Evolutionary conservation across 345 rosid genomes (phyloP).

Genomic region (Gossypium stocksii): DNA sequence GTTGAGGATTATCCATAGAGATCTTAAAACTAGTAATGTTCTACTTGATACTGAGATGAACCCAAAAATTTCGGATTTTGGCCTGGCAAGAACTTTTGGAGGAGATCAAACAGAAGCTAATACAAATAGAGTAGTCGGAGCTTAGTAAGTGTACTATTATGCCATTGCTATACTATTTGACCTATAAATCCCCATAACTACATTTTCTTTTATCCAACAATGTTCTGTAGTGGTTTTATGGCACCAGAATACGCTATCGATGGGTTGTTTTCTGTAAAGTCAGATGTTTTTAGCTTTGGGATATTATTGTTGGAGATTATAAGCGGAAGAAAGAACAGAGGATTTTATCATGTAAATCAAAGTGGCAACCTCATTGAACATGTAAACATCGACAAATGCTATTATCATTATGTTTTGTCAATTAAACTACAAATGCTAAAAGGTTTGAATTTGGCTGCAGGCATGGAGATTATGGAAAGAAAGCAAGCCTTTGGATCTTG

Average conservation of each 20-base stretch:
- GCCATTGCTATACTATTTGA: not conserved
- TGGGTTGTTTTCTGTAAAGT: not conserved
- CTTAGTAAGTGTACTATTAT: not conserved
- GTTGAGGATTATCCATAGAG: conserved; percentile 23
- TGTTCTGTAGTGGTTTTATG: conserved; percentile 9
- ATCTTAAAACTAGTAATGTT: conserved; percentile 32
- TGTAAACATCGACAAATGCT: not conserved
- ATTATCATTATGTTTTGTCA: too few species aligned
- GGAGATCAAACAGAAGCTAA: conserved; percentile 14
- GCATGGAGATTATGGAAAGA: conserved; percentile 38
- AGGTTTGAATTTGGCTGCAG: conserved; percentile 16
- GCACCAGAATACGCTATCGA: conserved; percentile 14
- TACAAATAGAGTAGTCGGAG: conserved; percentile 15
- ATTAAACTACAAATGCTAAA: conserved; percentile 26
- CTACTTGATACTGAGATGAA: conserved; percentile 34
- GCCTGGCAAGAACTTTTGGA: conserved; percentile 14
- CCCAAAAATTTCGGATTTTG: conserved; percentile 33
- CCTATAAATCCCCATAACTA: not conserved
- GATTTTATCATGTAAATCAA: conserved; percentile 13
- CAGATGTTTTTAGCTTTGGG: conserved; percentile 10
- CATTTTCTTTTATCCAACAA: too few species aligned
- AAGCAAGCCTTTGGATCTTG: conserved; percentile 26
- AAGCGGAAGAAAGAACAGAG: not conserved
- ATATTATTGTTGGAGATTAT: conserved; percentile 8
- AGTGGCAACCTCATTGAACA: not conserved